A percentile compares a stretch with the other conserved stretches of the same genome.
Evolutionary conservation across 345 rosid genomes (phyloP).

Genomic region (Sapria himalayana): DNA sequence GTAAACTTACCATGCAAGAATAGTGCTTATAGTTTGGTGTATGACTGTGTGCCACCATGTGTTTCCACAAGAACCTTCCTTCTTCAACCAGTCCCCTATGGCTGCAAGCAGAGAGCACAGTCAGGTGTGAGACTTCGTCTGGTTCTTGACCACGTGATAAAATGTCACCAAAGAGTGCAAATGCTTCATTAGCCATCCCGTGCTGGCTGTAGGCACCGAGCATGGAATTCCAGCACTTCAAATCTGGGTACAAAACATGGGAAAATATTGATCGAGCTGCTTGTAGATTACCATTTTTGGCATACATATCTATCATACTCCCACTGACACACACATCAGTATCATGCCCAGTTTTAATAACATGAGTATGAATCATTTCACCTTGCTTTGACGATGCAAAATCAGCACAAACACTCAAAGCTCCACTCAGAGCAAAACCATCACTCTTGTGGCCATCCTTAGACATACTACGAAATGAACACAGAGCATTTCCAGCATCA

Average conservation of each 20-base stretch:
- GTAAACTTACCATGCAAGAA: conserved; percentile 62
- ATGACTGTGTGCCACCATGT: conserved; percentile 28
- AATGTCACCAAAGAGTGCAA: conserved; percentile 25
- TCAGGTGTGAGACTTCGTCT: conserved; percentile 57
- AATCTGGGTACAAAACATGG: conserved; percentile 30
- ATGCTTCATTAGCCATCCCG: conserved; percentile 48
- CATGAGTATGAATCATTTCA: conserved; percentile 43
- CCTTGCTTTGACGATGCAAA: conserved; percentile 49
- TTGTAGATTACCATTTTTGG: conserved; percentile 38
- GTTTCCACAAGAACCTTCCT: conserved; percentile 50
- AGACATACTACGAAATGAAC: conserved; percentile 30
- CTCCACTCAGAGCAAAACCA: conserved; percentile 55
- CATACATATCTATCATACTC: conserved; percentile 64
- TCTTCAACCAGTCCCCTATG: conserved; percentile 38
- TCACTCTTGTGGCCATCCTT: conserved; percentile 29
- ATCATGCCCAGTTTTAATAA: conserved; percentile 32
- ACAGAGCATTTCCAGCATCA: conserved; percentile 32
- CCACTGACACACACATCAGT: conserved; percentile 42
- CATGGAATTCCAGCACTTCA: conserved; percentile 82
- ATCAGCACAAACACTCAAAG: conserved; percentile 60
- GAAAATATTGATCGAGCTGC: conserved; percentile 37
- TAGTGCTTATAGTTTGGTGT: conserved; percentile 52
- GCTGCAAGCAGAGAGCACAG: conserved; percentile 55
- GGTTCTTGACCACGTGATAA: conserved; percentile 20
- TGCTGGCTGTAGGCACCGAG: conserved; percentile 55